Evolutionary conservation across 2,329 filamentous ascomycete species (phyloP).

Genomic region (Penicillium olsonii): DNA sequence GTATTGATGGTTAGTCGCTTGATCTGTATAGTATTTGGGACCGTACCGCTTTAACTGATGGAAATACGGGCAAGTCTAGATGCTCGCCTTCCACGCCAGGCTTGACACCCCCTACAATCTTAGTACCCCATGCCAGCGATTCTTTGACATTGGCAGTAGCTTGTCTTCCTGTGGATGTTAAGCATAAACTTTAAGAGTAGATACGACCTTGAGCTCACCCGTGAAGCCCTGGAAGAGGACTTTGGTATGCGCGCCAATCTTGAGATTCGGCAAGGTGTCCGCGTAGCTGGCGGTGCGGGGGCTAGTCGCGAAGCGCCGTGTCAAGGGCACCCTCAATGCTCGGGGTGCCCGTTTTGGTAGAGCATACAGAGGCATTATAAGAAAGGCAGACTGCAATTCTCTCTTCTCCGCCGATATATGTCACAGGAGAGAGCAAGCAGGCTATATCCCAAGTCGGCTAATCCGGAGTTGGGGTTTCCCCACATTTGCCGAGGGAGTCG

Average conservation of each 20-base stretch:
- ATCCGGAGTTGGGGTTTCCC: conserved; percentile 22
- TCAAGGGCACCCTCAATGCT: conserved; percentile 6
- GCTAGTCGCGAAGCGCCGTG: conserved; percentile 36
- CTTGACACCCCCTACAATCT: conserved; percentile 76
- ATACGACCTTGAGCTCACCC: conserved; percentile 40
- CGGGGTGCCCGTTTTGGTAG: conserved; percentile 24
- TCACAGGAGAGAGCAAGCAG: conserved; percentile 2
- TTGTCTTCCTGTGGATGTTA: conserved; percentile 35
- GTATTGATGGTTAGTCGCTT: conserved; percentile 1
- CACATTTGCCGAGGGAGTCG: conserved; percentile 14
- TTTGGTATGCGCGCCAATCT: conserved; percentile 65
- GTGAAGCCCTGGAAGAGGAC: conserved; percentile 74
- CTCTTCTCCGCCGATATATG: too few species aligned
- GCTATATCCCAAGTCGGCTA: conserved; percentile 20
- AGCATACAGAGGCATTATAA: conserved; percentile 21
- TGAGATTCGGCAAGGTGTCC: conserved; percentile 66
- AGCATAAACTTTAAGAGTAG: neutral
- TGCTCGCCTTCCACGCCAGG: conserved; percentile 71
- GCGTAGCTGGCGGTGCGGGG: conserved; percentile 47
- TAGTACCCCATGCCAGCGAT: conserved; percentile 75
- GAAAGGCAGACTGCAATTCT: neutral
- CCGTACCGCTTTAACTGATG: conserved; percentile 62
- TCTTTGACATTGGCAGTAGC: conserved; percentile 75
- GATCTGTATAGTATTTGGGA: neutral
- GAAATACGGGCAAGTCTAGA: conserved; percentile 70